phyloP scores from a whole-genome alignment of 225 moss, liverwort and hornwort species.

The Climacium dendroides region DNA sequence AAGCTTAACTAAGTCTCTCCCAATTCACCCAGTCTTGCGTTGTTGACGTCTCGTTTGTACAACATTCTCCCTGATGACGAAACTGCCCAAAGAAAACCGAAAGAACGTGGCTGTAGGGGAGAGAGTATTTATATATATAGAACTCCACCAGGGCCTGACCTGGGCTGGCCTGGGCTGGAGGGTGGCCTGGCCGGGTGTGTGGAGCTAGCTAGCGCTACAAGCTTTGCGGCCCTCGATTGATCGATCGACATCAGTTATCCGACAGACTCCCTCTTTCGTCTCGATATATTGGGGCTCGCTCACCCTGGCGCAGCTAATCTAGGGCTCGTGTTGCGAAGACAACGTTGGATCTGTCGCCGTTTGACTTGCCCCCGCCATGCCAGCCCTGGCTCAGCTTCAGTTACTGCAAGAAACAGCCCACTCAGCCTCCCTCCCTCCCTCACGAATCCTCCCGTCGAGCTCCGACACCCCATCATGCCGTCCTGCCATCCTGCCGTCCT shows the following conservation, averaged over 20 bases:
- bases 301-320: neutral
- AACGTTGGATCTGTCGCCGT: slow-evolving; percentile 19
- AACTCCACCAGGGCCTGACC: neutral
- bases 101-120: neutral
- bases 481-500: neutral
- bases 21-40: neutral
- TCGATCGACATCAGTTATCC: neutral
- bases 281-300: neutral
- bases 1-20: neutral
- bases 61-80: slow-evolving; percentile 1
- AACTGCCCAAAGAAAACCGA: neutral
- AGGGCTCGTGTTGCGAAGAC: neutral
- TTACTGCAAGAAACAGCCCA: neutral
- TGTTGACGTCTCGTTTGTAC: slow-evolving; percentile 4
- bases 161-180: neutral
- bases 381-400: neutral
- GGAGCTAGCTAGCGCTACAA: neutral
- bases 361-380: slow-evolving; percentile 13
- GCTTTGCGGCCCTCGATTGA: neutral
- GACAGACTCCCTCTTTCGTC: neutral
- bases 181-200: neutral
- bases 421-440: neutral
- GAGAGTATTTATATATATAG: neutral
- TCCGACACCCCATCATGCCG: slow-evolving; percentile 20
- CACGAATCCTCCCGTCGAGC: neutral